Percentiles rank a stretch among this genome's conserved stretches.
phyloP scores from a whole-genome alignment of 129 eudicot genomes.

The Artemisia annua region DNA sequence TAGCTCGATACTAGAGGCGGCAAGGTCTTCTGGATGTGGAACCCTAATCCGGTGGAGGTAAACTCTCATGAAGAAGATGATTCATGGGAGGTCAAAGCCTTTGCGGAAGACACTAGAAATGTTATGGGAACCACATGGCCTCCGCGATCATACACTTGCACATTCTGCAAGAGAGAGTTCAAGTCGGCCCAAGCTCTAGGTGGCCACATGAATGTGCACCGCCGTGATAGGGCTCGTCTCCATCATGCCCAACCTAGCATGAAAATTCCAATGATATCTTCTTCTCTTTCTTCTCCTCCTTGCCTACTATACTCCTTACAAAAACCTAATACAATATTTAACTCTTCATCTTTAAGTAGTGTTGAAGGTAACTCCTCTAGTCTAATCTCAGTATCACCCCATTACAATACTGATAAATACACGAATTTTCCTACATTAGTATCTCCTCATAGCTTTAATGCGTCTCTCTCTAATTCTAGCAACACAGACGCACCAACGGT shows the following conservation, averaged over 20 bases:
- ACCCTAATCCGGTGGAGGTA: slow-evolving; percentile 8
- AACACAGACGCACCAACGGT: slow-evolving; percentile 17
- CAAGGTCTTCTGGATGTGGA: slow-evolving; percentile 27
- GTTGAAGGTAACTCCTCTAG: slow-evolving; percentile 13
- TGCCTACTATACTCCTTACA: slow-evolving; percentile 38
- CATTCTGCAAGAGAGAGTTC: slow-evolving; percentile 36
- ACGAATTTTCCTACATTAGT: not conserved
- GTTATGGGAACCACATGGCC: slow-evolving; percentile 42
- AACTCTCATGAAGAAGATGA: slow-evolving; percentile 31
- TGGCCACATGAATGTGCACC: slow-evolving; percentile 43
- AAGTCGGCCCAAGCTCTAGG: slow-evolving; percentile 41
- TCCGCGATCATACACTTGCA: slow-evolving; percentile 33
- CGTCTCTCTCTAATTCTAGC: slow-evolving; percentile 19
- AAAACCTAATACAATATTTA: slow-evolving; percentile 22
- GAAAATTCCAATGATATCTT: slow-evolving; percentile 13
- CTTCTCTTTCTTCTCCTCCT: slow-evolving; percentile 21
- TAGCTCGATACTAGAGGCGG: not conserved
- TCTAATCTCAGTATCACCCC: slow-evolving; percentile 23
- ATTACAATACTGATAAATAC: not conserved
- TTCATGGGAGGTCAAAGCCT: slow-evolving; percentile 41
- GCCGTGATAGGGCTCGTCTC: slow-evolving; percentile 42
- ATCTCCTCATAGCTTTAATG: slow-evolving; percentile 21
- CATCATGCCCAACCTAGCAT: slow-evolving; percentile 27
- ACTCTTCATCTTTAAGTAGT: slow-evolving; percentile 24
- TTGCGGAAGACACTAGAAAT: slow-evolving; percentile 28